Evolutionary conservation across 2,329 filamentous ascomycete species (phyloP), one percentile per base, ranked within the genome.

Genomic region (Cytospora paraplurivora): DNA sequence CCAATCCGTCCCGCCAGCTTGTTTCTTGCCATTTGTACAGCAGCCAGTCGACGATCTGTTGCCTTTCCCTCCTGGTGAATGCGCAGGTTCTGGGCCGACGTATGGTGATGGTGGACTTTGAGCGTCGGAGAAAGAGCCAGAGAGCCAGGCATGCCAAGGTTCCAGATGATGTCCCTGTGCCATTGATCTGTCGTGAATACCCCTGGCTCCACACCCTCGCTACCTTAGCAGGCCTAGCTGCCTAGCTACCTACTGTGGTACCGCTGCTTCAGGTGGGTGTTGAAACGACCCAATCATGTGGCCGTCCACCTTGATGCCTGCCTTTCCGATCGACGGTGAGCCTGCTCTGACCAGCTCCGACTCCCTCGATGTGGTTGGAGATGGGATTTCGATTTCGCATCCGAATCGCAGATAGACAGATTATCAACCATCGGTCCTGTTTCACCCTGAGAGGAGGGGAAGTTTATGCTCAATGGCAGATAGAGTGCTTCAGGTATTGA

Each of bases 221-320:
- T 47, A 47, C 44, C 44, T 4, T 27, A 27, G 27, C 27, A 27
- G 27, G 27, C 27, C 27, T 27, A 27, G 27, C 27, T 27, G 27
- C 27, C 27, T 27, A 27, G 27, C 27, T 27, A 27, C 27, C 44
- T 47, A 47, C 44, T 47, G 44, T 47, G 51, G 58, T 52, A 61
- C 59, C 59, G 51, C 47, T 61, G 59, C 59, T 53, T 61, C 59
- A 61, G 59, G 59, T 61, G 59, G 59, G 51, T 49, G 51, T 61
- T 65, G 63, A 65, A 65, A 65, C 63, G 54, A 53, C 34, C 63
- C 63, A 62, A 65, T 65, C 63, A 65, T 11, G 44, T 21, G 17
- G 58, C 59, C 27, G 32, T 44, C 37, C 51, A 17, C 15, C 19
- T 19, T 19, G 44, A 47, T 21, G 51, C 58, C 38, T 55, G 52